phyloP scores from a whole-genome alignment of 768 basidiomycete genomes.

The Boletus coccyginus region DNA sequence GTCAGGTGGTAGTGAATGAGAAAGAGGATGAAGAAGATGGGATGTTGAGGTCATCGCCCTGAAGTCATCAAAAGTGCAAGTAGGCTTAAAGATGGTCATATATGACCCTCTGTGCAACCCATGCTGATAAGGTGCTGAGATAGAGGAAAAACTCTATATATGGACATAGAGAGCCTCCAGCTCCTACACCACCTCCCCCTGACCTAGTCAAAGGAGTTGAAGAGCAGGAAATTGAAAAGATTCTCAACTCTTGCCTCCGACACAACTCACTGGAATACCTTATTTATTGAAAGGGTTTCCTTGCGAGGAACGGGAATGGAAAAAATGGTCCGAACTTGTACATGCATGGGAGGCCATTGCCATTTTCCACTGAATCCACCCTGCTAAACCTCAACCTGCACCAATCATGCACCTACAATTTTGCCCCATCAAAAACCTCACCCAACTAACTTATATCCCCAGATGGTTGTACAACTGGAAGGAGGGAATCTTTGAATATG shows the following conservation, averaged over 20 bases:
- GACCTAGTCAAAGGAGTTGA: not conserved
- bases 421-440: slow-evolving; percentile 3
- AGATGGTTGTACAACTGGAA: not conserved
- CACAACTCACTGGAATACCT: slow-evolving; percentile 21
- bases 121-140: no score
- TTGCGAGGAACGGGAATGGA: slow-evolving; percentile 5
- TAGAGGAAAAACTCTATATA: no score
- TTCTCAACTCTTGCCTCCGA: slow-evolving; percentile 11
- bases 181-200: no score
- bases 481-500: not conserved
- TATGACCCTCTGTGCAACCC: no score
- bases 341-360: slow-evolving; percentile 3
- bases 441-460: not conserved
- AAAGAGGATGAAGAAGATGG: no score
- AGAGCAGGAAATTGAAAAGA: slow-evolving; percentile 10
- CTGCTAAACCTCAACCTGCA: no score
- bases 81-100: no score
- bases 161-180: no score
- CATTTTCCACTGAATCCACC: slow-evolving; percentile 10
- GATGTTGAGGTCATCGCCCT: no score
- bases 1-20: no score
- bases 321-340: slow-evolving; percentile 11
- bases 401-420: not conserved
- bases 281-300: slow-evolving; percentile 25
- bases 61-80: no score